Evolutionary conservation across 768 basidiomycete genomes (phyloP).

Genomic region (Porpolomopsis calyptriformis): DNA sequence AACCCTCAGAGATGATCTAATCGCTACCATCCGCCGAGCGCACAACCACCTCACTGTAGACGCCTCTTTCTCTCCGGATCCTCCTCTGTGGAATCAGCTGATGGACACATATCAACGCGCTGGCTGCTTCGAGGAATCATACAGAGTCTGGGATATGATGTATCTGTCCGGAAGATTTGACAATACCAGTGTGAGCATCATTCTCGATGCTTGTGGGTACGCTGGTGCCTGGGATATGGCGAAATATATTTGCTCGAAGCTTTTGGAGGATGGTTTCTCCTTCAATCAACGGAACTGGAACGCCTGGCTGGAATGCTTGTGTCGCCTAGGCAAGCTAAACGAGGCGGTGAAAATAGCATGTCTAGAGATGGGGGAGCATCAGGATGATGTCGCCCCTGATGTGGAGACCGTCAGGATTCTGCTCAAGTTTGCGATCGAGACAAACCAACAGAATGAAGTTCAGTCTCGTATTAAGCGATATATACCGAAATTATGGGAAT

Average conservation of each 20-base stretch:
- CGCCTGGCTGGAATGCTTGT: slow-evolving; percentile 78
- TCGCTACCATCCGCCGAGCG: slow-evolving; percentile 45
- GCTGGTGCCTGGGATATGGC: slow-evolving; percentile 43
- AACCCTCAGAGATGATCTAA: slow-evolving; percentile 24
- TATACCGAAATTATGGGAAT: slow-evolving; percentile 30
- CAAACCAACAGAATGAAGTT: slow-evolving; percentile 34
- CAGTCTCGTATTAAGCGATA: slow-evolving; percentile 32
- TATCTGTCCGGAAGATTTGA: slow-evolving; percentile 48
- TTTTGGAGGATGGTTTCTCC: slow-evolving; percentile 37
- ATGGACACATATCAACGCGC: slow-evolving; percentile 86
- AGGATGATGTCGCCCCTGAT: slow-evolving; percentile 36
- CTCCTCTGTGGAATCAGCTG: slow-evolving; percentile 65
- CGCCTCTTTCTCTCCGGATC: slow-evolving; percentile 61
- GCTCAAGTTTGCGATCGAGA: slow-evolving; percentile 39
- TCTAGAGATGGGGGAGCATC: slow-evolving; percentile 46
- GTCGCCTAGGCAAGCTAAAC: slow-evolving; percentile 51
- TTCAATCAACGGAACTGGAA: slow-evolving; percentile 70
- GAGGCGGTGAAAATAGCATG: slow-evolving; percentile 60
- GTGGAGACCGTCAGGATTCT: slow-evolving; percentile 41
- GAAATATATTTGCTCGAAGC: slow-evolving; percentile 41
- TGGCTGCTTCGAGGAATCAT: slow-evolving; percentile 59
- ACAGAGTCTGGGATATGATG: slow-evolving; percentile 72
- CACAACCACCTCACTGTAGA: slow-evolving; percentile 77
- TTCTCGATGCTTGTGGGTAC: slow-evolving; percentile 75
- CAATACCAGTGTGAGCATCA: slow-evolving; percentile 63